Percentiles rank a stretch among this genome's conserved stretches.
phyloP scores from a whole-genome alignment of 2,329 filamentous ascomycete genomes.

The Orbilia quercus region DNA sequence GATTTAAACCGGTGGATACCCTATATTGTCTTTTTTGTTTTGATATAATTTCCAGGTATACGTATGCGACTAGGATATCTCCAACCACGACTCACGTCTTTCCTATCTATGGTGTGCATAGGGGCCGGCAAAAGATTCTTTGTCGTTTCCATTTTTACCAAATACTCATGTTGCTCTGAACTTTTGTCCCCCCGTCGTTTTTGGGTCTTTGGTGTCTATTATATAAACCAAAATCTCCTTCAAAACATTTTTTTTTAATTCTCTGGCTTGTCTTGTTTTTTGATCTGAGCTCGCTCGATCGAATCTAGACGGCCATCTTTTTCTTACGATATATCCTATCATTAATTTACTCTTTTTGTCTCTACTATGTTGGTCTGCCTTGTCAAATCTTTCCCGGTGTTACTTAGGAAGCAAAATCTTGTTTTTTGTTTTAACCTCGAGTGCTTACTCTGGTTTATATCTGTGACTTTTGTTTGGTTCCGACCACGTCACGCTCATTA shows the following conservation, averaged over 20 bases:
- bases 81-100: slow-evolving; percentile 53
- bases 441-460: slow-evolving; percentile 22
- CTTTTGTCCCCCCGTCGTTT: background rate
- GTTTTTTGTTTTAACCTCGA: slow-evolving; percentile 1
- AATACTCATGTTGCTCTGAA: slow-evolving; percentile 15
- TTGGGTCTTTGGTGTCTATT: slow-evolving; percentile 20
- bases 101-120: slow-evolving; percentile 45
- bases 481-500: slow-evolving; percentile 32
- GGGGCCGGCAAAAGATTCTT: slow-evolving; percentile 11
- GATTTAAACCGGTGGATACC: slow-evolving; percentile 53
- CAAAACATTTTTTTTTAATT: slow-evolving; percentile 42
- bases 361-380: slow-evolving; percentile 21
- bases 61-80: slow-evolving; percentile 29
- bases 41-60: slow-evolving; percentile 38
- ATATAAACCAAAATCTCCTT: slow-evolving; percentile 25
- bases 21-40: slow-evolving; percentile 46
- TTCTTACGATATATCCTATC: slow-evolving; percentile 50
- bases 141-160: slow-evolving; percentile 5
- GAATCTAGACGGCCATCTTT: slow-evolving; percentile 4
- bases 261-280: slow-evolving; percentile 3
- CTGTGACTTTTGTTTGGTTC: slow-evolving; percentile 7
- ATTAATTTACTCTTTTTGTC: slow-evolving; percentile 47
- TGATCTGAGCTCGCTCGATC: slow-evolving; percentile 39
- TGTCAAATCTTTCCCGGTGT: slow-evolving; percentile 35
- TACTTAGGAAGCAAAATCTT: slow-evolving; percentile 42